Evolutionary conservation across 2,329 filamentous ascomycete species (phyloP).

Genomic region (Pseudogymnoascus sp.): DNA sequence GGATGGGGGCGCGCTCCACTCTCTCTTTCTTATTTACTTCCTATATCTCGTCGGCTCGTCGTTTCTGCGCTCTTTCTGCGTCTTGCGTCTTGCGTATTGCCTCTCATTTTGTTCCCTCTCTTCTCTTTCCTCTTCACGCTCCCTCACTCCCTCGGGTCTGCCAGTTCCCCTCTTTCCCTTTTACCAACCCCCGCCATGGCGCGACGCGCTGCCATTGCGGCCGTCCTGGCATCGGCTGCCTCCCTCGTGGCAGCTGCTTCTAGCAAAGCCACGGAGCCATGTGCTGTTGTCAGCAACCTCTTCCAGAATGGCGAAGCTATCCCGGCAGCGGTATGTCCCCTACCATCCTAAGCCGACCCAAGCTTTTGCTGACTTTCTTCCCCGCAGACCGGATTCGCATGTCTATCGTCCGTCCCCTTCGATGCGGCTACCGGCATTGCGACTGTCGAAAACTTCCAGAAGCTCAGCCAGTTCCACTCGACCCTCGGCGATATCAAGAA

Average conservation of each 20-base stretch:
- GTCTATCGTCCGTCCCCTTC: slow-evolving; percentile 60
- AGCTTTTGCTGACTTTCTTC: not conserved
- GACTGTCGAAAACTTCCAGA: slow-evolving; percentile 99
- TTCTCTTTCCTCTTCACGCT: slow-evolving; percentile 4
- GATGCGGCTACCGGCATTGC: slow-evolving; percentile 97
- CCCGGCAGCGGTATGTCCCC: not conserved
- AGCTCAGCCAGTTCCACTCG: slow-evolving; percentile 95
- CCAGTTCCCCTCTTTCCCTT: not conserved
- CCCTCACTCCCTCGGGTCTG: not conserved
- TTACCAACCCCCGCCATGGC: not conserved
- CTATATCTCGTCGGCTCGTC: not conserved
- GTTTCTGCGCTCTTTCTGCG: not conserved
- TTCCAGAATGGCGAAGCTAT: not conserved
- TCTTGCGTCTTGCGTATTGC: not conserved
- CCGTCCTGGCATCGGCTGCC: not conserved
- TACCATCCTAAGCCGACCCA: not conserved
- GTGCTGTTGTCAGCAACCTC: not conserved
- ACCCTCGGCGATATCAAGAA: slow-evolving; percentile 30
- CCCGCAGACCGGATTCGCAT: slow-evolving; percentile 93
- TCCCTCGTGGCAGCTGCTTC: not conserved
- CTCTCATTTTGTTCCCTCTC: not conserved
- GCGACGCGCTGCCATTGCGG: not conserved
- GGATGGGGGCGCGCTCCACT: not conserved
- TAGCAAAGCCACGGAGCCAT: not conserved
- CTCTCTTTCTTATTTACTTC: not conserved